These are phyloP conservation scores for Phytophthora pseudosyringae DNA, from an alignment of 352 stramenopile species.

Conservation along the genomic window DNA sequence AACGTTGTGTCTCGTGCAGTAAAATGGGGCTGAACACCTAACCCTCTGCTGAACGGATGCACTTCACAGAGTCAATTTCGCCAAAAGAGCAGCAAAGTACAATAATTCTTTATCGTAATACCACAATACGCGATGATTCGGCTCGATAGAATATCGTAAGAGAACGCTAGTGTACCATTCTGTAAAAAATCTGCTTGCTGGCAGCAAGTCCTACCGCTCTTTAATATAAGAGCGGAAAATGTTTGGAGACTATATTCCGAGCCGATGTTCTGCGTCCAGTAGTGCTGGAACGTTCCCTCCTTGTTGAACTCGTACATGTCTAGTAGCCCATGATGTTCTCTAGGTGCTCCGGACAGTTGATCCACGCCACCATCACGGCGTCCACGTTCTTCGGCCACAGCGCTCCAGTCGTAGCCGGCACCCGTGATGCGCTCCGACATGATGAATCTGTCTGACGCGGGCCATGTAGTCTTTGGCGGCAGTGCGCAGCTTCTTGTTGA, in stretches of 20 bases:
- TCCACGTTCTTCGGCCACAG: slow-evolving; percentile 45
- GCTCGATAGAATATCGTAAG: no score
- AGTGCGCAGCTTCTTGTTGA: slow-evolving; percentile 41
- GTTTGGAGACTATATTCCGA: no score
- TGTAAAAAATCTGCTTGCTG: no score
- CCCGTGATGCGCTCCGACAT: slow-evolving; percentile 45
- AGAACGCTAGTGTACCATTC: no score
- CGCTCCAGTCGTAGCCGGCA: slow-evolving; percentile 50
- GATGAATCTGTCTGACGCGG: slow-evolving; percentile 50
- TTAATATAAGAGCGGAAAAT: no score
- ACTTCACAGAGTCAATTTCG: neutral
- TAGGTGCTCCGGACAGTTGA: slow-evolving; percentile 39
- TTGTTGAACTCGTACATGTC: slow-evolving; percentile 41
- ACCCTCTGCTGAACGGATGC: no score
- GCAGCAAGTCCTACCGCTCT: no score
- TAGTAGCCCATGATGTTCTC: slow-evolving; percentile 50
- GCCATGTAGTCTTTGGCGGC: slow-evolving; percentile 49
- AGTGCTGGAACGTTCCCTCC: slow-evolving; percentile 43
- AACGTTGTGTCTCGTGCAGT: no score
- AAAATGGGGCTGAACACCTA: no score
- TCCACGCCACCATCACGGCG: slow-evolving; percentile 47
- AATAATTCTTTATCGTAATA: no score
- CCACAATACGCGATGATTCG: no score
- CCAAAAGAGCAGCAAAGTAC: neutral
- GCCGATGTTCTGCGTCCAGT: slow-evolving; percentile 74